A percentile compares a stretch with the other conserved stretches of the same genome.
Evolutionary conservation across 2,329 filamentous ascomycete genomes (phyloP).

Genomic region (Sclerotinia nivalis): DNA sequence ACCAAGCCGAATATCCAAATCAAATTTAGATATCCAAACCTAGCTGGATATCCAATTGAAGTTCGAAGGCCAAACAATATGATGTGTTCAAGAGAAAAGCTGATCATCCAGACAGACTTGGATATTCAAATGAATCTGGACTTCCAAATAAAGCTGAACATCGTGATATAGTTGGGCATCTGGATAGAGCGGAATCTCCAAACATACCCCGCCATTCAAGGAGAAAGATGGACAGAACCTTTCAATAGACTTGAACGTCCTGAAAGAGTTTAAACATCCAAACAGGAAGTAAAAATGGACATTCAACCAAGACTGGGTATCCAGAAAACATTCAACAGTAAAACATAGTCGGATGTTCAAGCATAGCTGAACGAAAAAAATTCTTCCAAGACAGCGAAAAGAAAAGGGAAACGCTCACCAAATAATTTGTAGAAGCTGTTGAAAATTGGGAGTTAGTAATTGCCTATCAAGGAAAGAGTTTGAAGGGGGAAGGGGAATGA

Average conservation of each 20-base stretch:
- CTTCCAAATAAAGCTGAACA: neutral
- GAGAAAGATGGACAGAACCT: too few relatives aligned
- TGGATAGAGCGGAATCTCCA: neutral
- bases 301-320: neutral
- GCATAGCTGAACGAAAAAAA: neutral
- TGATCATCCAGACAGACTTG: neutral
- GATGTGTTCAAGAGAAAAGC: neutral
- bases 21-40: neutral
- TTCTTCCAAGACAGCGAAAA: neutral
- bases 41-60: neutral
- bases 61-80: neutral
- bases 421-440: slow-evolving; percentile 82
- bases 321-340: neutral
- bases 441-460: too few relatives aligned
- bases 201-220: neutral
- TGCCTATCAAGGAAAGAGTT: too few relatives aligned
- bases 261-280: neutral
- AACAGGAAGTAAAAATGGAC: neutral
- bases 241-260: too few relatives aligned
- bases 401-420: slow-evolving; percentile 43
- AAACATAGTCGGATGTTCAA: neutral
- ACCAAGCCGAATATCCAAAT: too few relatives aligned
- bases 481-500: too few relatives aligned
- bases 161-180: neutral
- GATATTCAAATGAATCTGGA: neutral